phyloP scores from a whole-genome alignment of 768 basidiomycete species.

The Podaxis pistillaris region DNA sequence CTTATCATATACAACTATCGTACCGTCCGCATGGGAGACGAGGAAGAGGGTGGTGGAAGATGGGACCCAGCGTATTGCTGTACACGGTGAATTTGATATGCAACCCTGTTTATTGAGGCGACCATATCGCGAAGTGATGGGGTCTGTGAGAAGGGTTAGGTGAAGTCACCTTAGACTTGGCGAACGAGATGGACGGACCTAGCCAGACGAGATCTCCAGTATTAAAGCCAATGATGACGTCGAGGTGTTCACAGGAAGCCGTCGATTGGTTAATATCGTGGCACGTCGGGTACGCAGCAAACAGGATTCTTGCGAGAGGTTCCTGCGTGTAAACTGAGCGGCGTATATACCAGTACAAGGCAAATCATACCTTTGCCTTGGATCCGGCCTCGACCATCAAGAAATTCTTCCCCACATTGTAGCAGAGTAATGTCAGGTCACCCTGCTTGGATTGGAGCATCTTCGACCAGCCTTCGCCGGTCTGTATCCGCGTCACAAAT shows the following conservation, averaged over 20 bases:
- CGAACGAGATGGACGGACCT: conserved; percentile 44
- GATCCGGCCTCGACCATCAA: conserved; percentile 86
- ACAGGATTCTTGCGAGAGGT: conserved; percentile 79
- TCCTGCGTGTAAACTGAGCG: conserved; percentile 50
- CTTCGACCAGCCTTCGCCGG: conserved; percentile 72
- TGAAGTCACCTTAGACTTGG: conserved; percentile 5
- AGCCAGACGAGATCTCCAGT: conserved; percentile 98
- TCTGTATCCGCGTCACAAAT: conserved; percentile 87
- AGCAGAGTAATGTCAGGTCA: conserved; percentile 85
- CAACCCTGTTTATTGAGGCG: conserved; percentile 88
- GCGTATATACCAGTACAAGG: not conserved
- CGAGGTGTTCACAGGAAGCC: conserved; percentile 73
- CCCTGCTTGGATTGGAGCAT: conserved; percentile 75
- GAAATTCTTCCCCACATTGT: conserved; percentile 81
- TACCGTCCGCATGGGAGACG: conserved; percentile 86
- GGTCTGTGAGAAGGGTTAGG: conserved; percentile 46
- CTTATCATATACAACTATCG: conserved; percentile 87
- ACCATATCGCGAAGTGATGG: conserved; percentile 75
- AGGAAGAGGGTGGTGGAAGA: conserved; percentile 78
- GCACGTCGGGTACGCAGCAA: conserved; percentile 86
- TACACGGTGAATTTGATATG: conserved; percentile 78
- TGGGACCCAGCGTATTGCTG: conserved; percentile 90
- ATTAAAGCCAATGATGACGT: conserved; percentile 87
- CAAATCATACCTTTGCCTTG: conserved; percentile 67
- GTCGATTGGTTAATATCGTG: conserved; percentile 85